phyloP scores from a whole-genome alignment of 371 early-diverging fungal species.

The Basidiobolus meristosporus region DNA sequence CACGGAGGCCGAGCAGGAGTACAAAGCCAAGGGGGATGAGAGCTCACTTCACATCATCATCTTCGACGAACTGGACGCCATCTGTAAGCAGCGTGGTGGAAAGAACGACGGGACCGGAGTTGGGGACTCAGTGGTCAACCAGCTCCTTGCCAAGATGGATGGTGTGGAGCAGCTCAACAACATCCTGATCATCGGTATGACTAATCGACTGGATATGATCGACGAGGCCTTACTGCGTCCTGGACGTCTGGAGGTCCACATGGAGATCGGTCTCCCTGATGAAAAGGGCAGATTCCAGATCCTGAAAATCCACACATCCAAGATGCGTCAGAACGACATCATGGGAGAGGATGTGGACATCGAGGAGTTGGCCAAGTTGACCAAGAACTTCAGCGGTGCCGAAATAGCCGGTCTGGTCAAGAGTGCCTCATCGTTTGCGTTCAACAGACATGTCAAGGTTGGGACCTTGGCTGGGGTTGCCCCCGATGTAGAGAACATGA shows the following conservation, averaged over 20 bases:
- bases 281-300: constrained; percentile 84
- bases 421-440: constrained; percentile 97
- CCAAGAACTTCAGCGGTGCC: constrained; percentile 99
- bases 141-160: constrained; percentile 94
- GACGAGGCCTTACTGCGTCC: constrained; percentile 96
- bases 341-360: constrained; percentile 82
- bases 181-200: constrained; percentile 96
- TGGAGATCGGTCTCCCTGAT: constrained; percentile 91
- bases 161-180: constrained; percentile 96
- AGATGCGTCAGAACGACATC: constrained; percentile 77
- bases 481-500: constrained; percentile 72
- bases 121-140: constrained; percentile 98
- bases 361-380: constrained; percentile 68
- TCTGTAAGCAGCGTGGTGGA: constrained; percentile 96
- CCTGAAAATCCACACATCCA: constrained; percentile 80
- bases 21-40: constrained; percentile 88
- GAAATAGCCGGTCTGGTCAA: constrained; percentile 94
- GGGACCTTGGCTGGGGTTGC: constrained; percentile 63
- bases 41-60: constrained; percentile 95
- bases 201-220: constrained; percentile 97
- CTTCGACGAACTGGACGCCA: constrained; percentile 99
- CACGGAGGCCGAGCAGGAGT: constrained; percentile 85
- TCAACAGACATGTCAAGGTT: constrained; percentile 92
- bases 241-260: constrained; percentile 89
- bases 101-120: constrained; percentile 89